Evolutionary conservation across 352 stramenopile species (phyloP).

Genomic region (Phytophthora uliginosa): DNA sequence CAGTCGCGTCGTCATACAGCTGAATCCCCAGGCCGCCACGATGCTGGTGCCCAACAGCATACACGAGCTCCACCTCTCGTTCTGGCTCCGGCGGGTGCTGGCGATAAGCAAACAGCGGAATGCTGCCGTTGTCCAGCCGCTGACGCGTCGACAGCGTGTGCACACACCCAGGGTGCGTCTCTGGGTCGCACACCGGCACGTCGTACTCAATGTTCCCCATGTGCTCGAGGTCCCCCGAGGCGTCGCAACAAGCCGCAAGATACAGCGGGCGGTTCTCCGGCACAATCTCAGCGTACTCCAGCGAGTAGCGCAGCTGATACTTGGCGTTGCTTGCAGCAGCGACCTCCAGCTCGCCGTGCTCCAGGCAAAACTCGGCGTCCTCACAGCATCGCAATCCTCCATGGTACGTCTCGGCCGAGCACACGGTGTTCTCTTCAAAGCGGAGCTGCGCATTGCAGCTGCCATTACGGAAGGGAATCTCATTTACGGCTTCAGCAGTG

Average conservation of each 20-base stretch:
- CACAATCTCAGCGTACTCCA: slow-evolving; percentile 74
- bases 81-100: slow-evolving; percentile 31
- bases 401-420: slow-evolving; percentile 65
- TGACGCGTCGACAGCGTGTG: slow-evolving; percentile 83
- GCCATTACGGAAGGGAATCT: slow-evolving; percentile 42
- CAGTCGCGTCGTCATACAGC: slow-evolving; percentile 75
- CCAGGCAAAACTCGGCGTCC: slow-evolving; percentile 74
- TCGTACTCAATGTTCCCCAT: slow-evolving; percentile 88
- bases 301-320: slow-evolving; percentile 83
- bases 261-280: slow-evolving; percentile 72
- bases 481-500: slow-evolving; percentile 64
- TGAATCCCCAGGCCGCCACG: slow-evolving; percentile 77
- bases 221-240: slow-evolving; percentile 61
- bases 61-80: slow-evolving; percentile 83
- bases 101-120: slow-evolving; percentile 33
- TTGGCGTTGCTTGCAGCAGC: slow-evolving; percentile 33
- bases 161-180: slow-evolving; percentile 76
- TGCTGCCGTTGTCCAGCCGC: slow-evolving; percentile 53
- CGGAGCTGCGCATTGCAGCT: slow-evolving; percentile 76
- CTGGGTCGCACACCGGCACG: slow-evolving; percentile 69
- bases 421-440: slow-evolving; percentile 81
- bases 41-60: slow-evolving; percentile 85
- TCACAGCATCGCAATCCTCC: slow-evolving; percentile 84
- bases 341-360: slow-evolving; percentile 55
- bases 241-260: slow-evolving; percentile 79